Conservation (phyloP, 345 rosid genomes). For the Acer negundo region DNA sequence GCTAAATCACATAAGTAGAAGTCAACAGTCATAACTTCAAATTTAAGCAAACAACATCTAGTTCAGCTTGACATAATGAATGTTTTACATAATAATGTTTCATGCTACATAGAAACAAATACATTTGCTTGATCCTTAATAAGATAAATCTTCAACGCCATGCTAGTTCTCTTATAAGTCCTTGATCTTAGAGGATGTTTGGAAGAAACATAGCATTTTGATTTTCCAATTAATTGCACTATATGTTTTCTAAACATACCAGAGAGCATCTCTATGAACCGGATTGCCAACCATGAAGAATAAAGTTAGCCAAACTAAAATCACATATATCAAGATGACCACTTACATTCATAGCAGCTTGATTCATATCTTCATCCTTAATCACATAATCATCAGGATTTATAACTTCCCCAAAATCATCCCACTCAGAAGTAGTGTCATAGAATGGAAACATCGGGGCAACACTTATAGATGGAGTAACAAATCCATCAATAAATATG, state of each 20-base stretch:
- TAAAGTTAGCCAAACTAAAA: slow-evolving; percentile 11
- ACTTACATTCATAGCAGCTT: slow-evolving; percentile 64
- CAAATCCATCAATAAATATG: slow-evolving; percentile 90
- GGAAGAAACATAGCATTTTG: background rate
- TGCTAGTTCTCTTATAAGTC: background rate
- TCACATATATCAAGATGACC: slow-evolving; percentile 11
- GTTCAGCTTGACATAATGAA: background rate
- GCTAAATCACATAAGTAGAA: background rate
- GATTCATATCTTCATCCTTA: slow-evolving; percentile 89
- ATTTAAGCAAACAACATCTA: background rate
- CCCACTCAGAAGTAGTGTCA: slow-evolving; percentile 84
- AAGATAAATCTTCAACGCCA: background rate
- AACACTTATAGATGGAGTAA: slow-evolving; percentile 72
- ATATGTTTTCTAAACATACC: background rate
- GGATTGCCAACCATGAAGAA: background rate
- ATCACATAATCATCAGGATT: slow-evolving; percentile 94
- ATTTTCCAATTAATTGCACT: background rate
- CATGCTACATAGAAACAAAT: background rate
- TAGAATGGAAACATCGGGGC: slow-evolving; percentile 96
- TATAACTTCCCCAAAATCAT: slow-evolving; percentile 95
- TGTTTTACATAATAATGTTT: background rate
- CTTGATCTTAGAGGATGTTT: background rate
- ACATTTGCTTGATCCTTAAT: background rate
- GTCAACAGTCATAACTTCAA: background rate
- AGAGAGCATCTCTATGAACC: background rate